These are phyloP conservation scores for Alternaria incomplexa DNA, from an alignment of 2,329 filamentous ascomycete species.

Conservation along the genomic window DNA sequence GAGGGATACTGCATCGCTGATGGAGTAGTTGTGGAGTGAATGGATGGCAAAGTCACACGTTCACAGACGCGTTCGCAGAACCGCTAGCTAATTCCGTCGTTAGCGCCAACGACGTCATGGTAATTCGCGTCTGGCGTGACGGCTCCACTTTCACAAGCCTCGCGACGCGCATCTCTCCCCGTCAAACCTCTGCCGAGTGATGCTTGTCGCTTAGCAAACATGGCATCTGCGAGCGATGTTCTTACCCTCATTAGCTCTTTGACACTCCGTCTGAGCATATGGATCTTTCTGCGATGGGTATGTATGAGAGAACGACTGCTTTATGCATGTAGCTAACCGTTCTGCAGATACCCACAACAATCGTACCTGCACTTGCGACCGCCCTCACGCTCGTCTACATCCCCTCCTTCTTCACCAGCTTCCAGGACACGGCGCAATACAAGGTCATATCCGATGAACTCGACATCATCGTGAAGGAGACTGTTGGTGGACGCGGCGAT, in stretches of 20 bases:
- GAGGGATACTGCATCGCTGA: neutral
- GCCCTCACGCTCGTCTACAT: slow-evolving; percentile 71
- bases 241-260: slow-evolving; percentile 55
- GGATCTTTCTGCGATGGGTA: slow-evolving; percentile 63
- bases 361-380: slow-evolving; percentile 58
- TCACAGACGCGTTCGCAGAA: neutral
- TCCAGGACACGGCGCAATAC: slow-evolving; percentile 63
- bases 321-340: slow-evolving; percentile 13
- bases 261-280: slow-evolving; percentile 58
- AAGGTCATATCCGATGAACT: slow-evolving; percentile 65
- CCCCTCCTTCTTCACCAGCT: slow-evolving; percentile 67
- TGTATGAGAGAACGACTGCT: neutral
- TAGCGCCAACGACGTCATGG: slow-evolving; percentile 11
- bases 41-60: neutral
- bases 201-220: slow-evolving; percentile 25
- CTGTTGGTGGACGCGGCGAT: slow-evolving; percentile 42
- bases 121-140: slow-evolving; percentile 9
- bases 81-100: neutral
- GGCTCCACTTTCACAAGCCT: slow-evolving; percentile 13
- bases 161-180: slow-evolving; percentile 7
- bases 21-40: neutral
- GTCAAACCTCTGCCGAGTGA: slow-evolving; percentile 10
- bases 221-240: slow-evolving; percentile 45
- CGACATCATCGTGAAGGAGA: slow-evolving; percentile 55
- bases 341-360: slow-evolving; percentile 40